Base-by-base conservation (phyloP, 129 eudicot species). In the Apium graveolens region DNA sequence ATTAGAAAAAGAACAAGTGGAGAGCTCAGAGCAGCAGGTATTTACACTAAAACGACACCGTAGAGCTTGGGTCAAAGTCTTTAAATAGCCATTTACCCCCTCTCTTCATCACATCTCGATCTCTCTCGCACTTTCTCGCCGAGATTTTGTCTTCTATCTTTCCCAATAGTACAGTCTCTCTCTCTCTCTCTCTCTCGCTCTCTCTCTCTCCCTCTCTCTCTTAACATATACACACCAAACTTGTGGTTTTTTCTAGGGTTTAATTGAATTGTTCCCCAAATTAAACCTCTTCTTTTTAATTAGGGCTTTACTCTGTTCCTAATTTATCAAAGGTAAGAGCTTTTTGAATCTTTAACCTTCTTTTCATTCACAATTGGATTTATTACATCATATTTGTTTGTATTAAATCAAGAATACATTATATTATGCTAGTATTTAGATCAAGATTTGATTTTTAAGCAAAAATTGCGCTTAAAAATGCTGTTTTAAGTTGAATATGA, bases 161-260 rank as follows among this genome's bases (percentile, higher is more conserved):
- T 70, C 14, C 13, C 53, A n/a, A 26, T 41, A 21, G 51, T 11
- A 46, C 53, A 41, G 51, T 72, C 5, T 38, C 41, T 35, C 37
- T 35, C 37, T 35, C 37, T 35, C 37, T 35, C 37, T 35, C 37
- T 35, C 37, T 35, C 37, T 3, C 37, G 2, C 37, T 35, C 37
- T 35, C 37, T 35, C 37, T 35, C 37, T 35, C 37, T 35, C 37
- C 3, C 37, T 35, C n/a, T n/a, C n/a, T n/a, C n/a, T n/a, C n/a
- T n/a, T n/a, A 4, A 38, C 41, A 38, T 38, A 38, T 0, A 38
- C 41, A 66, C 72, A n/a, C 68, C 68, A n/a, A 60, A n/a, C 39
- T 32, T 31, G 72, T 68, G 81, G 81, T 57, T 68, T 48, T 49
- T 74, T 70, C 44, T 76, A 27, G 84, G 71, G 76, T 80, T 80